A percentile compares a stretch with the other conserved stretches of the same genome.
These are phyloP conservation scores for Picea mariana DNA, from an alignment of 83 land plant genomes.

Conservation along the genomic window DNA sequence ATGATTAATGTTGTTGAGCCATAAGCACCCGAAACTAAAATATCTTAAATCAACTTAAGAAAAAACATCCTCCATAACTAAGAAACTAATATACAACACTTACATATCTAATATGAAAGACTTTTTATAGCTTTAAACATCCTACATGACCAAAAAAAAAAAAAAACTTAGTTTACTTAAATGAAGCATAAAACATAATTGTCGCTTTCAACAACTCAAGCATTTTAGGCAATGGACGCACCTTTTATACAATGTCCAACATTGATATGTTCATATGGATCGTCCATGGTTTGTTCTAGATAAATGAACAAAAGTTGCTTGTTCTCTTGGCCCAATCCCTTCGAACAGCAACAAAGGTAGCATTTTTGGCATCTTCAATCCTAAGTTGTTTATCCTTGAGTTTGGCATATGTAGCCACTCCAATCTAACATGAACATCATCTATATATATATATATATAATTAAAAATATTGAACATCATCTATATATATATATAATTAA, in stretches of 20 bases:
- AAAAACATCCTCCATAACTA: background rate
- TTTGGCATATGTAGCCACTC: no score
- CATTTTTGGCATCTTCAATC: no score
- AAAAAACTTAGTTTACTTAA: background rate
- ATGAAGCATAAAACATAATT: background rate
- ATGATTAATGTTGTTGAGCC: conserved; percentile 82
- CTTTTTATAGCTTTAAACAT: background rate
- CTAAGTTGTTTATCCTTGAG: no score
- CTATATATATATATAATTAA: no score
- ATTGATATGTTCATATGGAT: conserved; percentile 28
- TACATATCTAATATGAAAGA: no score
- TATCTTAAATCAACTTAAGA: background rate
- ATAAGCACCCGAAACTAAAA: conserved; percentile 63
- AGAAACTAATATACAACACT: no score
- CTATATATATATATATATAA: no score
- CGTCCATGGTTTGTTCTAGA: no score
- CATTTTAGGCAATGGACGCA: conserved; percentile 15
- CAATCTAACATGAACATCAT: background rate
- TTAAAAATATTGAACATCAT: no score
- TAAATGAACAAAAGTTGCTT: no score
- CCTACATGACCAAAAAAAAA: background rate
- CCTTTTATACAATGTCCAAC: conserved; percentile 90
- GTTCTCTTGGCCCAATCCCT: no score
- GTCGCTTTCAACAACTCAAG: background rate
- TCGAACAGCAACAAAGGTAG: no score